Conservation (phyloP, 2,329 filamentous ascomycete species). For the Fusarium sp. region DNA sequence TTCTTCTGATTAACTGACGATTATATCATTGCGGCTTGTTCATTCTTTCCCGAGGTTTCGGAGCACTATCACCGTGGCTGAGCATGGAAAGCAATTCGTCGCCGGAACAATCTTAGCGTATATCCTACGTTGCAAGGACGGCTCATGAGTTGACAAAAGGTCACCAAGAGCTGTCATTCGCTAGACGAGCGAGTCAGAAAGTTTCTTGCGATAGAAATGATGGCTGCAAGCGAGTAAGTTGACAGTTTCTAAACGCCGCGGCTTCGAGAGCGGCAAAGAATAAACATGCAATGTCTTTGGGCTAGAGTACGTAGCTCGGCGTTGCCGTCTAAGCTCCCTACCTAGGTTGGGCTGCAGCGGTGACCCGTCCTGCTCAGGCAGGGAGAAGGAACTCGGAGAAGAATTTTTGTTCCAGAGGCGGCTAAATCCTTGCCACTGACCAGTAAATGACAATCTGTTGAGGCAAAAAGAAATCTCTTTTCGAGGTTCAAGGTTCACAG, state of each 20-base stretch:
- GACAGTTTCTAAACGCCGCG: constrained; percentile 11
- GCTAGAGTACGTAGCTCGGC: constrained; percentile 19
- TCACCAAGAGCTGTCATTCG: constrained; percentile 26
- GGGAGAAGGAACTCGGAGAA: constrained; percentile 17
- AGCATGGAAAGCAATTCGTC: background rate
- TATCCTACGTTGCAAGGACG: background rate
- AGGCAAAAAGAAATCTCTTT: constrained; percentile 24
- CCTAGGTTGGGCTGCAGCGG: constrained; percentile 31
- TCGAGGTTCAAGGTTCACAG: constrained; percentile 22
- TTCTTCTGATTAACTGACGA: too few species aligned
- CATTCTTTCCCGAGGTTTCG: background rate
- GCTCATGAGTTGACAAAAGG: constrained; percentile 10
- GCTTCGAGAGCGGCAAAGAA: constrained; percentile 40
- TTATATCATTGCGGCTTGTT: background rate
- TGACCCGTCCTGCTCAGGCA: constrained; percentile 20
- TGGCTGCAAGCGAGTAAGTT: constrained; percentile 42
- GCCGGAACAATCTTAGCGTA: background rate
- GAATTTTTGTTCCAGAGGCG: constrained; percentile 32
- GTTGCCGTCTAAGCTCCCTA: constrained; percentile 32
- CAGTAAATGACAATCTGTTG: constrained; percentile 23
- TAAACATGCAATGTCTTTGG: background rate
- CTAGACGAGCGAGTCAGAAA: constrained; percentile 35
- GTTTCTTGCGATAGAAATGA: background rate
- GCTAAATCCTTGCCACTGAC: constrained; percentile 39
- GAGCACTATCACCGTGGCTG: background rate